These are phyloP conservation scores for Mrakia frigida DNA, from an alignment of 768 basidiomycete genomes.

Conservation along the genomic window DNA sequence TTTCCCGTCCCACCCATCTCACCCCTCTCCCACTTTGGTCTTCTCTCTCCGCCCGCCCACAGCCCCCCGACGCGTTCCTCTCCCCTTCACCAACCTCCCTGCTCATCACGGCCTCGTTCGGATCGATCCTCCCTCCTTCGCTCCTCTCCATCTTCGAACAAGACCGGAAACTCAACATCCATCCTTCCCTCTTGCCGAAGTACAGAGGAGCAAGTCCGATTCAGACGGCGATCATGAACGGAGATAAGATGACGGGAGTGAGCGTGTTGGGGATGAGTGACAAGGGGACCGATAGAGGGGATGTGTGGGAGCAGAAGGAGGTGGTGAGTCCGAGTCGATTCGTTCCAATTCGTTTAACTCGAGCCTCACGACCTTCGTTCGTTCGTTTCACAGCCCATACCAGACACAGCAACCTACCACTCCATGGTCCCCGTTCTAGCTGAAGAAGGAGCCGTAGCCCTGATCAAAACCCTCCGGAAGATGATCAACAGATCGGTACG, in stretches of 20 bases:
- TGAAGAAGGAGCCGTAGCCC: conserved; percentile 47
- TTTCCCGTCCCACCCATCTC: conserved; percentile 38
- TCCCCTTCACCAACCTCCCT: conserved; percentile 46
- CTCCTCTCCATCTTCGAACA: conserved; percentile 61
- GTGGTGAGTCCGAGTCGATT: conserved; percentile 51
- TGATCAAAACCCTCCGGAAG: conserved; percentile 9
- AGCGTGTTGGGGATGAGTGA: conserved; percentile 52
- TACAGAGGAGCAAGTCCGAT: conserved; percentile 91
- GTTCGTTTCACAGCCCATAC: conserved; percentile 55
- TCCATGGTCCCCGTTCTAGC: conserved; percentile 59
- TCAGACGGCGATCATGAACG: conserved; percentile 70
- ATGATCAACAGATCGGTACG: background rate
- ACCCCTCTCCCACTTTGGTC: too few relatives aligned
- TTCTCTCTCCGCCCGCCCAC: background rate
- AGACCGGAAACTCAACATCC: conserved; percentile 68
- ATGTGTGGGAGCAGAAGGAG: conserved; percentile 56
- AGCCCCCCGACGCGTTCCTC: conserved; percentile 49
- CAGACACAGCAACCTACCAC: conserved; percentile 48
- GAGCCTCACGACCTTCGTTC: background rate
- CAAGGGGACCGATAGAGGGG: conserved; percentile 73
- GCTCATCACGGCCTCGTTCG: conserved; percentile 84
- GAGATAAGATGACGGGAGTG: conserved; percentile 66
- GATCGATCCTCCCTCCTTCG: conserved; percentile 66
- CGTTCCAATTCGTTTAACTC: background rate
- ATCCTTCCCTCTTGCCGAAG: conserved; percentile 77